Evolutionary conservation across 768 basidiomycete genomes (phyloP).

Genomic region (Boletellus sp.): DNA sequence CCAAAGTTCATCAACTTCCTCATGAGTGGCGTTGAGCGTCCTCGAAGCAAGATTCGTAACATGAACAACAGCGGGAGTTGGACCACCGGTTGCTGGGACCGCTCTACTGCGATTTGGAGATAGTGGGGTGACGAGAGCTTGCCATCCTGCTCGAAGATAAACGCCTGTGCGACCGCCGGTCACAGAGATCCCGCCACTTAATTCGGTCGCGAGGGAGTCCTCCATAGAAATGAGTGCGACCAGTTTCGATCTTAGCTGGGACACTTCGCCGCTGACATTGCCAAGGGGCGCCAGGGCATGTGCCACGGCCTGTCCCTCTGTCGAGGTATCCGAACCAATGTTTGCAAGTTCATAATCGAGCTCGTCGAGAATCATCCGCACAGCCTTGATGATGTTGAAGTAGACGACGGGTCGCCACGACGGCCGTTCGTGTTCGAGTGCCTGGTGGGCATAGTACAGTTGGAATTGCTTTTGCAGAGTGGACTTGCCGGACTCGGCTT

Average conservation of each 20-base stretch:
- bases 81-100: conserved; percentile 33
- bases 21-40: conserved; percentile 45
- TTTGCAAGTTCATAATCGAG: conserved; percentile 55
- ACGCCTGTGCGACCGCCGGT: conserved; percentile 59
- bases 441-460: conserved; percentile 68
- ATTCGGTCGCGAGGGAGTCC: conserved; percentile 61
- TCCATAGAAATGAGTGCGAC: conserved; percentile 66
- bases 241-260: conserved; percentile 50
- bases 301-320: conserved; percentile 30
- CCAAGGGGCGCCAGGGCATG: conserved; percentile 32
- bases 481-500: conserved; percentile 80
- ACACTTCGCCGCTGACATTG: conserved; percentile 43
- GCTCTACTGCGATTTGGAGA: conserved; percentile 41
- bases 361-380: conserved; percentile 71
- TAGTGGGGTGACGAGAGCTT: conserved; percentile 47
- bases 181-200: conserved; percentile 62
- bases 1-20: conserved; percentile 66
- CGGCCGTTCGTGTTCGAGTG: conserved; percentile 66
- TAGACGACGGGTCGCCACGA: conserved; percentile 80
- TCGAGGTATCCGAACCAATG: conserved; percentile 24
- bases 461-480: conserved; percentile 86
- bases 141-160: conserved; percentile 73
- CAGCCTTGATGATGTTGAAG: conserved; percentile 78
- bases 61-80: conserved; percentile 32
- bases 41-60: conserved; percentile 53